Base-by-base conservation (phyloP, 2,329 filamentous ascomycete genomes). In the Pezicula radicicola region DNA sequence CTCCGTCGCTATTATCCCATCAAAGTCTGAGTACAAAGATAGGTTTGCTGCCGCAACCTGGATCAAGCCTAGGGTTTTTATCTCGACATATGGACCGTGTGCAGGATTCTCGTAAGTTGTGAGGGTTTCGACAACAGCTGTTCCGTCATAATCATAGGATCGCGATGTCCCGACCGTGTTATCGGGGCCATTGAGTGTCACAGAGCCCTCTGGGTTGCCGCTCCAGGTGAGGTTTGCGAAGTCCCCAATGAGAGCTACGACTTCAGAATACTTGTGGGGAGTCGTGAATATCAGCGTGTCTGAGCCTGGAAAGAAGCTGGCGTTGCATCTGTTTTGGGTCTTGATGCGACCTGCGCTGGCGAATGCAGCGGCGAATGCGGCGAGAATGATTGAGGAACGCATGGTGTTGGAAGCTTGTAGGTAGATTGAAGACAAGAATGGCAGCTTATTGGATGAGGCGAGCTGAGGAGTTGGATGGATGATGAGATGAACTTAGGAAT, bases 181-280 rank as follows among this genome's bases (percentile, higher is more conserved):
- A 48, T 61, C 56, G 7, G 53, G 60, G 5, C 60, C 62, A 46
- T 64, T 61, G 25, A 63, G 55, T 2, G 55, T 55, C 3, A 60
- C 57, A 7, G 52, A 49, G 21, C 51, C 47, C 40, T 50, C 48
- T 40, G 55, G 55, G 44, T 44, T 49, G n/a, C 61, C 57, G 49
- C 51, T 60, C 60, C 59, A 63, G 16, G 62, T 62, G 15, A 63
- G 52, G 39, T 64, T 63, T 43, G 59, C 40, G 48, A 54, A 65
- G 43, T 50, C 46, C 18, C 61, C 60, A 49, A 64, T 61, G 21
- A 64, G 60, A 6, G 57, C 59, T 45, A 64, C 60, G 15, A 63
- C 59, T 53, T 62, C 52, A 2, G 46, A 16, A 37, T 62, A 63
- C 4, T 55, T 60, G 42, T 64, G 63, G 8, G 61, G 62, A n/a